phyloP scores from a whole-genome alignment of 2,329 filamentous ascomycete genomes.

The Celoporthe dispersa region DNA sequence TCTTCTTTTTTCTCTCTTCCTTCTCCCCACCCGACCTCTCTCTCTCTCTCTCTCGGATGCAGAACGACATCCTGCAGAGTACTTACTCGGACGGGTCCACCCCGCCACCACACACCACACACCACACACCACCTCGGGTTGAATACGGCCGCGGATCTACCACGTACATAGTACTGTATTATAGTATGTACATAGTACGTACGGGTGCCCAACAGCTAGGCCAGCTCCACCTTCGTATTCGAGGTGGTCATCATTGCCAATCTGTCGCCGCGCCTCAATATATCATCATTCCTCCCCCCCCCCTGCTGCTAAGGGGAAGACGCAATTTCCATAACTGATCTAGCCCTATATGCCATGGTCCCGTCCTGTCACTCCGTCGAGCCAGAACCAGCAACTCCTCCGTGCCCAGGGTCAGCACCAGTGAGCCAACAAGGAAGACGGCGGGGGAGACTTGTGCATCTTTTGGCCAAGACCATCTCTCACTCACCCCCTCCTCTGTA shows the following conservation, averaged over 20 bases:
- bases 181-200: no score
- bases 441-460: not conserved
- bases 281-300: no score
- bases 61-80: not conserved
- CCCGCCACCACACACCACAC: no score
- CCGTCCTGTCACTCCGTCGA: not conserved
- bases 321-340: not conserved
- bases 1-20: no score
- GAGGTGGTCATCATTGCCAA: conserved; percentile 5
- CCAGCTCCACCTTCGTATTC: not conserved
- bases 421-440: not conserved
- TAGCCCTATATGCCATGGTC: not conserved
- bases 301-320: no score
- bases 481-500: not conserved
- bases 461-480: no score
- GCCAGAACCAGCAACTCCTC: not conserved
- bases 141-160: no score
- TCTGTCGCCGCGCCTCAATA: not conserved
- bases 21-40: no score
- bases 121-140: no score
- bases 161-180: no score
- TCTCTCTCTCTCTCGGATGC: no score
- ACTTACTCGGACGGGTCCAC: not conserved
- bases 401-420: not conserved
- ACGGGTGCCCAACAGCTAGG: no score